These are phyloP conservation scores for Mikania micrantha DNA, from an alignment of 129 eudicot species.

Conservation along the genomic window DNA sequence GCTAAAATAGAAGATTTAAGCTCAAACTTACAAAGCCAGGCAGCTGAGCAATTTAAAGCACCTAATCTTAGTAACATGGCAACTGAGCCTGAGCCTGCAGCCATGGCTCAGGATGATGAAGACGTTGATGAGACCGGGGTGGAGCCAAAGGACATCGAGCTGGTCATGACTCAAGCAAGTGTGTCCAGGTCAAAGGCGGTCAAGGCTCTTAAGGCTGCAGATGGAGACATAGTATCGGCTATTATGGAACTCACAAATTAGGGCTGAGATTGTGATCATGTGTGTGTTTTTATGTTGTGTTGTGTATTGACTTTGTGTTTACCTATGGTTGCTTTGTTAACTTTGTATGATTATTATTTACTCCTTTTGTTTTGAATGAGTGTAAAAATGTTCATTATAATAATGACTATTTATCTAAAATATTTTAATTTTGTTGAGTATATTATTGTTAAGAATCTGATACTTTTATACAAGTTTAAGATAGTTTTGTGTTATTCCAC, in stretches of 20 bases:
- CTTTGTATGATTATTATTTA: not conserved
- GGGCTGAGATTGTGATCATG: not conserved
- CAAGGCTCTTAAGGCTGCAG: constrained; percentile 2
- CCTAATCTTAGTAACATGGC: constrained; percentile 41
- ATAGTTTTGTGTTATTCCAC: too few relatives aligned
- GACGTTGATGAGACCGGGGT: constrained; percentile 1
- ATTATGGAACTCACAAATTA: constrained; percentile 4
- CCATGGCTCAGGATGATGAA: not conserved
- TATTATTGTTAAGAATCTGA: too few relatives aligned
- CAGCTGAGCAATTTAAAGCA: constrained; percentile 77
- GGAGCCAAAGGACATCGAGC: not conserved
- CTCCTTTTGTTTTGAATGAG: not conserved
- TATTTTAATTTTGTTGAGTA: too few relatives aligned
- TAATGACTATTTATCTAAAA: too few relatives aligned
- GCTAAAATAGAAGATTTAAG: constrained; percentile 88
- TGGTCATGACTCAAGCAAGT: constrained; percentile 9
- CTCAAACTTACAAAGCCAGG: constrained; percentile 78
- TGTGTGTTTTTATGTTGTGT: not conserved
- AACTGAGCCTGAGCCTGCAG: not conserved
- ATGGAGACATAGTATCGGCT: constrained; percentile 2
- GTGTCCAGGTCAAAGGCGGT: constrained; percentile 3
- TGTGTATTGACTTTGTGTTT: not conserved
- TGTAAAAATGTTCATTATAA: not conserved
- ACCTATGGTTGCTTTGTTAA: not conserved
- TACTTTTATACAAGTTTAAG: too few relatives aligned